Percentiles rank a stretch among this genome's conserved stretches.
Evolutionary conservation across 2,329 filamentous ascomycete species (phyloP).

Genomic region (Xylaria arbuscula): DNA sequence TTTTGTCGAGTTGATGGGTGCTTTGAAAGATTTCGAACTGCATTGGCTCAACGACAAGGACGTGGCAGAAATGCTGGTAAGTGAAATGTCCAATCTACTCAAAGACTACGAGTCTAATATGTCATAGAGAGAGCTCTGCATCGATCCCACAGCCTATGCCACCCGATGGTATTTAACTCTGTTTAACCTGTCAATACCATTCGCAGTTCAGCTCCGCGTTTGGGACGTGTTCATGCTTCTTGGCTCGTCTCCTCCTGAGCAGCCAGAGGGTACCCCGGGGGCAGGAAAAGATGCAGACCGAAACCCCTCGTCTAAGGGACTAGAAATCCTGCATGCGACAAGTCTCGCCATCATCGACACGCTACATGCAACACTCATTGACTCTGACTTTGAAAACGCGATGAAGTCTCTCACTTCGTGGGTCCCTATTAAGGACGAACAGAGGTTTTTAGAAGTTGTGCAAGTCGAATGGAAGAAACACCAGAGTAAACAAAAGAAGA

Average conservation of each 20-base stretch:
- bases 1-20: constrained; percentile 87
- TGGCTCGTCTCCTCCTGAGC: constrained; percentile 73
- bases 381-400: constrained; percentile 95
- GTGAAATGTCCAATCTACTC: constrained; percentile 50
- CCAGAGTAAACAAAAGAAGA: constrained; percentile 59
- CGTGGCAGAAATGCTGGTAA: constrained; percentile 82
- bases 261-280: constrained; percentile 30
- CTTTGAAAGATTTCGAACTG: constrained; percentile 84
- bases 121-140: constrained; percentile 75
- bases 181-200: constrained; percentile 97
- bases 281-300: constrained; percentile 44
- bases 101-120: constrained; percentile 23
- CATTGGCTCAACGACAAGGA: constrained; percentile 83
- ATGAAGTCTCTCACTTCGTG: constrained; percentile 98
- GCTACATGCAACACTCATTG: constrained; percentile 85
- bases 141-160: constrained; percentile 91
- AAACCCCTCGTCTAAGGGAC: constrained; percentile 65
- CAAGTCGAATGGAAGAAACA: constrained; percentile 85
- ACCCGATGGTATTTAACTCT: constrained; percentile 97
- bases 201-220: constrained; percentile 90
- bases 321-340: constrained; percentile 90
- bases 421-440: constrained; percentile 93
- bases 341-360: constrained; percentile 91
- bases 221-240: constrained; percentile 99
- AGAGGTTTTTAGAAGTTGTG: constrained; percentile 90